Evolutionary conservation across 441 rosid species (phyloP), one percentile per base, ranked within the genome.

Genomic region (Croton laevigatus): DNA sequence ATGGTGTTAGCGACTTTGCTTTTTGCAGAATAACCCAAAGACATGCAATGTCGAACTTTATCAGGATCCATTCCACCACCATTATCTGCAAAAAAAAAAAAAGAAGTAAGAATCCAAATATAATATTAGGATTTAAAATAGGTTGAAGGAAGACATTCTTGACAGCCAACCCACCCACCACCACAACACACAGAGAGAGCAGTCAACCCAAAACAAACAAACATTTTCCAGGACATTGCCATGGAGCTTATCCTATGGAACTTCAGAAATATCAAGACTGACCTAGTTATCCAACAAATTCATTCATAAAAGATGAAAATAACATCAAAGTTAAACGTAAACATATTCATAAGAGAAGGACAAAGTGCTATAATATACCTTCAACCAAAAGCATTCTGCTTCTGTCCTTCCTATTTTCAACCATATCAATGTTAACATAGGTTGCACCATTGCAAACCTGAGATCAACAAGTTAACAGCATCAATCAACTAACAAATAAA

Each of bases 1-100:
- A 94, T 92, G 19, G 98, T 86, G 79, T 89, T 83, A 17, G 93
- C 91, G 53, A 82, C 52, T 86, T 92, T 94, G 91, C 91, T 89
- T 79, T 94, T 94, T 4, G 86, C 94, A 74, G 99, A 94, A 71
- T 90, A 94, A 54, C 99, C 99, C 0, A 94, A 80, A 46, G 98
- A 94, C 96, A 94, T 84, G 80, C 98, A 94, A 6, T 86, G 86
- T 8, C 99, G 84, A 87, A 94, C 81, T 76, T 78, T 90, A 60
- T 91, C 97, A 46, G 98, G 96, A 85, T 80, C 84, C 97, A 94
- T 94, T 40, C 98, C 98, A 40, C 98, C 97, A 42, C 97, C 98
- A 76, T 92, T 76, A 66, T 95, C 99, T 95, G 78, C 80, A 88
- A 72, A 42, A 38, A 54, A 16, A 57, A n/a, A 27, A 12, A 49